Evolutionary conservation across 73 alveolate genomes (phyloP).

Genomic region (Urostyla sp.): DNA sequence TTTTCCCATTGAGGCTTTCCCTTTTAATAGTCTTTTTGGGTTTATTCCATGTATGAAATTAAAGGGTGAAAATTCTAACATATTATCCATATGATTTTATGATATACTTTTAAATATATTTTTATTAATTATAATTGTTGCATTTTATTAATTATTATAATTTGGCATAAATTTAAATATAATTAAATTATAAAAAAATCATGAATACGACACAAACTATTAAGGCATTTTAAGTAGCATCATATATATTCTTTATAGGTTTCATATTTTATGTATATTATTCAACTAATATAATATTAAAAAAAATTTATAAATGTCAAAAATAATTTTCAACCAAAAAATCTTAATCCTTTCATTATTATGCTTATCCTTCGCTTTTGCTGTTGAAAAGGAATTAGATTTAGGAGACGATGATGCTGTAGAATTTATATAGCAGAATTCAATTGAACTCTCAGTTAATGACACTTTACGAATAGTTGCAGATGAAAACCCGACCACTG

Average conservation of each 20-base stretch:
- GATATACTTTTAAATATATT: not conserved
- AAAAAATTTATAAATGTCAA: no score
- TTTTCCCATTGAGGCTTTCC: constrained; percentile 10
- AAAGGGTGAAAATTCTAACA: constrained; percentile 33
- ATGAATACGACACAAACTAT: no score
- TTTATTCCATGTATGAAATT: constrained; percentile 49
- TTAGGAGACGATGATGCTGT: not conserved
- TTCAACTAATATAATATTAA: no score
- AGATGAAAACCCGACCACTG: constrained; percentile 49
- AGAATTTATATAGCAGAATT: not conserved
- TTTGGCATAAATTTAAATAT: no score
- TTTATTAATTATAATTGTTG: no score
- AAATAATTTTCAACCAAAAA: not conserved
- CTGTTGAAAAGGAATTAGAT: constrained; percentile 17
- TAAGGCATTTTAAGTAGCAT: no score
- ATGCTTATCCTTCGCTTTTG: not conserved
- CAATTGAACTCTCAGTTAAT: not conserved
- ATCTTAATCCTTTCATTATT: not conserved
- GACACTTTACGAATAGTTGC: constrained; percentile 25
- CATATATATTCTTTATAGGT: no score
- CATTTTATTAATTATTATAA: no score
- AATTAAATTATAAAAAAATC: no score
- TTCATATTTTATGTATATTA: no score
- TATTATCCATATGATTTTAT: not conserved
- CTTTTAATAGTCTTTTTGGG: constrained; percentile 46